These are phyloP conservation scores for Tricholoma furcatifolium DNA, from an alignment of 768 basidiomycete species.

Conservation along the genomic window DNA sequence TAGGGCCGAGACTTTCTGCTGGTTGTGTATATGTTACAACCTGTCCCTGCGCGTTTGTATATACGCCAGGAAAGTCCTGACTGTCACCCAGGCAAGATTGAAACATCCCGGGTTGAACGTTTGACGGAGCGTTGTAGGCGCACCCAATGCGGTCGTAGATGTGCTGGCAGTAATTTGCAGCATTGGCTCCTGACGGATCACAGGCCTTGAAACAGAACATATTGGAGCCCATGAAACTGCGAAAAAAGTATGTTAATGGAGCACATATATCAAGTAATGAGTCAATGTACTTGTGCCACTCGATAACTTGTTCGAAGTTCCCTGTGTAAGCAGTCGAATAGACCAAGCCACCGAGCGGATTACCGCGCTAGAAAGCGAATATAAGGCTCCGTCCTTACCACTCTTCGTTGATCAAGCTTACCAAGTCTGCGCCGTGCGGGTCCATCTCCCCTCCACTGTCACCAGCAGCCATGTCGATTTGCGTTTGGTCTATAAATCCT, in stretches of 20 bases:
- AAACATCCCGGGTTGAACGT: constrained; percentile 56
- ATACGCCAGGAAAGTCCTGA: constrained; percentile 45
- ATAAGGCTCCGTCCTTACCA: background rate
- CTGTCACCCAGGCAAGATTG: constrained; percentile 65
- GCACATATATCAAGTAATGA: background rate
- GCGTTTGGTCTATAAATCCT: constrained; percentile 57
- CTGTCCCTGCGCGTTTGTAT: constrained; percentile 33
- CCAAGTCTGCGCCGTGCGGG: constrained; percentile 50
- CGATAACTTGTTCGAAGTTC: constrained; percentile 17
- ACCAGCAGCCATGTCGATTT: constrained; percentile 52
- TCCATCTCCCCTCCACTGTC: constrained; percentile 53
- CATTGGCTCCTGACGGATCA: constrained; percentile 45
- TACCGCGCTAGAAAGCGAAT: constrained; percentile 15
- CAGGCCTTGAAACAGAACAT: constrained; percentile 43
- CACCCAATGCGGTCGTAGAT: constrained; percentile 21
- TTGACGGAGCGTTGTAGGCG: constrained; percentile 62
- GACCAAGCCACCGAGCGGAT: constrained; percentile 20
- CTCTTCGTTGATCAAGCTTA: constrained; percentile 4
- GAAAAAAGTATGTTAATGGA: constrained; percentile 17
- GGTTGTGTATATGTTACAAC: constrained; percentile 39
- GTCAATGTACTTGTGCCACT: constrained; percentile 17
- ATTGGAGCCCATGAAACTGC: constrained; percentile 24
- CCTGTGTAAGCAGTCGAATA: constrained; percentile 16
- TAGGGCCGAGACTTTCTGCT: constrained; percentile 32
- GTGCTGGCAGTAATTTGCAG: constrained; percentile 20